Evolutionary conservation across 2,329 filamentous ascomycete genomes (phyloP), one percentile per base, ranked within the genome.

Genomic region (Coniochaeta sp.): DNA sequence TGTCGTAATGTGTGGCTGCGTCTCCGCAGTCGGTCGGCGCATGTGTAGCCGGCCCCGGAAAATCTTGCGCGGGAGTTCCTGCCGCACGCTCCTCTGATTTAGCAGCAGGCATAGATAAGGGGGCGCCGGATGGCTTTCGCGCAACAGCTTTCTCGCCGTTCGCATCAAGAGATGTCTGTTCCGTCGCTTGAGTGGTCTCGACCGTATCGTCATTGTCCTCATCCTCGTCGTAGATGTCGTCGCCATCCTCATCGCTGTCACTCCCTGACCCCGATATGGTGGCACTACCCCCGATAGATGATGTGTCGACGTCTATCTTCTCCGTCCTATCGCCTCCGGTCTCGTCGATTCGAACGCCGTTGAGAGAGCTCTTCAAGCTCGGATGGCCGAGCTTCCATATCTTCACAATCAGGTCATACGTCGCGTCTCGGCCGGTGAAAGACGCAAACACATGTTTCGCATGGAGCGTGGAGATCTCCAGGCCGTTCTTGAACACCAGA

Each of bases 311-410:
- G 40, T 89, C 88, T 28, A 88, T 81, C 73, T 96, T 95, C 68
- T 96, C 93, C 0, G 91, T 96, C 76, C 95, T 96, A 73, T 97
- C 93, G 24, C 91, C 92, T 6, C 91, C 89, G 0, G 86, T 88
- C 63, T 91, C 87, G 64, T 93, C 90, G 3, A 97, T 80, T 14
- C 86, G 84, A 12, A 96, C 91, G 2, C 95, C 93, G 64, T 97
- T 97, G 3, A 96, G 79, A 4, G 91, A 96, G 71, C 92, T 96
- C 72, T 91, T 91, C 33, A 99, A 77, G 60, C 91, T 91, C 1
- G 95, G 93, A 71, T 99, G 95, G 17, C 91, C 95, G 33, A 97
- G 89, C 73, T 96, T 96, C 95, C 95, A 99, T 61, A 99, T 98
- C 62, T 96, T 96, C 65, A 99, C 89, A 70, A 99, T 93, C 54